phyloP scores from a whole-genome alignment of 371 early-diverging fungal species.

The Mortierella sp. region DNA sequence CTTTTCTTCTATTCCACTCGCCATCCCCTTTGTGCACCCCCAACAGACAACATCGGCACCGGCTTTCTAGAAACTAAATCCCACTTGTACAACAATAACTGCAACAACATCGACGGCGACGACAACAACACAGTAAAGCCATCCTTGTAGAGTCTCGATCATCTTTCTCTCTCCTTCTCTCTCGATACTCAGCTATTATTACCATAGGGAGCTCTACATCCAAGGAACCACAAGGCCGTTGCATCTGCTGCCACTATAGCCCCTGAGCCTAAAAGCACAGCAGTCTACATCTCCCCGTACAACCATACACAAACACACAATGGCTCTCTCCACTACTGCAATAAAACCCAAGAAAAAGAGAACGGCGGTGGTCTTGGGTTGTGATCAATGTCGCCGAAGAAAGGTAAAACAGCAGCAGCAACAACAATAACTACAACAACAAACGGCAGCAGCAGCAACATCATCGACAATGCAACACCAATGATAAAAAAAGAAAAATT shows the following conservation, averaged over 20 bases:
- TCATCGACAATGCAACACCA: too few species aligned
- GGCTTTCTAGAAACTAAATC: too few species aligned
- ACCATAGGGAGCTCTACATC: too few species aligned
- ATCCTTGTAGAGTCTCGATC: neutral
- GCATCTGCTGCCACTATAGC: too few species aligned
- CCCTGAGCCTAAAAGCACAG: too few species aligned
- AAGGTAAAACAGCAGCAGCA: conserved; percentile 32
- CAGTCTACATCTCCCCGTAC: too few species aligned
- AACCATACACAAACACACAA: neutral
- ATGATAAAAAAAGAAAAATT: neutral
- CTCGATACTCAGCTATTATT: too few species aligned
- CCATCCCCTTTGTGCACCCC: too few species aligned
- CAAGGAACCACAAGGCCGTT: too few species aligned
- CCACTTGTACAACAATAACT: neutral
- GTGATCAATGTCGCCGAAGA: conserved; percentile 53
- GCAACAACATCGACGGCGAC: neutral
- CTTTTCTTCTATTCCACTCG: neutral
- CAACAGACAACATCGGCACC: neutral
- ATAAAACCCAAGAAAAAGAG: conserved; percentile 57
- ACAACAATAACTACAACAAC: neutral
- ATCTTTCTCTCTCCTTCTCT: neutral
- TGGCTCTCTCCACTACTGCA: conserved; percentile 32
- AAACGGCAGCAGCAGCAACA: neutral
- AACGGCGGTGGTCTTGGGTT: conserved; percentile 53
- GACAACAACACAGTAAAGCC: too few species aligned